Evolutionary conservation across 2,329 filamentous ascomycete species (phyloP).

Genomic region (Sarocladium oryzae): DNA sequence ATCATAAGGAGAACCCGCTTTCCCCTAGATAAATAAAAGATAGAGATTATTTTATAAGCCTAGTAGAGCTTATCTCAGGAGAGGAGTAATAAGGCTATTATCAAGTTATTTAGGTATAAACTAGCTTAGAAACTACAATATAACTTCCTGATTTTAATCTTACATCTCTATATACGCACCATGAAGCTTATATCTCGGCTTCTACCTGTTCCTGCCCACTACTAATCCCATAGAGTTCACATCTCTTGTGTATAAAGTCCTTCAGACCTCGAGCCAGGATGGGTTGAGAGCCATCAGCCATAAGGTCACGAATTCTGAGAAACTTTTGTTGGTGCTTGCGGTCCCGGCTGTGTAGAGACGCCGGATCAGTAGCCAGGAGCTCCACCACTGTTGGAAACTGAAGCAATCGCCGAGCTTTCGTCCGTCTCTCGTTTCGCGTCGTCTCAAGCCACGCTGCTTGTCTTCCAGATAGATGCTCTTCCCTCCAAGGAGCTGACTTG

Average conservation of each 20-base stretch:
- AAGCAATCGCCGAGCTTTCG: conserved; percentile 1
- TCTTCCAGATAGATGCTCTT: not conserved
- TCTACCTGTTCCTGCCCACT: not conserved
- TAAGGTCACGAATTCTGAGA: not conserved
- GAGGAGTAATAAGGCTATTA: too few relatives aligned
- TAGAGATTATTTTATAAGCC: too few relatives aligned
- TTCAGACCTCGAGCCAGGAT: not conserved
- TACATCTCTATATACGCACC: too few relatives aligned
- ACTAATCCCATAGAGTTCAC: not conserved
- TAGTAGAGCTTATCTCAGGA: too few relatives aligned
- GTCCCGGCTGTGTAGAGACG: not conserved
- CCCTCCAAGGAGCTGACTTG: not conserved
- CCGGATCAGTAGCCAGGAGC: not conserved
- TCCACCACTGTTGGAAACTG: not conserved
- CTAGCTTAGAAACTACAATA: too few relatives aligned
- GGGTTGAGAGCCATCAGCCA: not conserved
- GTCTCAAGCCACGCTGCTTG: conserved; percentile 1
- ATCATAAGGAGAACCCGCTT: too few relatives aligned
- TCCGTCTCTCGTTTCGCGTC: not conserved
- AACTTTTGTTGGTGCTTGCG: conserved; percentile 1
- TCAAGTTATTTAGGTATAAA: too few relatives aligned
- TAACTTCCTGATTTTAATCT: too few relatives aligned
- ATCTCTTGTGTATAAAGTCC: conserved; percentile 4
- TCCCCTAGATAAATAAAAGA: too few relatives aligned
- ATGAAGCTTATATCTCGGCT: not conserved